Evolutionary conservation across 192 early-diverging fungal species (phyloP), one percentile per base, ranked within the genome.

Genomic region (Gaertneriomyces semiglobifer): DNA sequence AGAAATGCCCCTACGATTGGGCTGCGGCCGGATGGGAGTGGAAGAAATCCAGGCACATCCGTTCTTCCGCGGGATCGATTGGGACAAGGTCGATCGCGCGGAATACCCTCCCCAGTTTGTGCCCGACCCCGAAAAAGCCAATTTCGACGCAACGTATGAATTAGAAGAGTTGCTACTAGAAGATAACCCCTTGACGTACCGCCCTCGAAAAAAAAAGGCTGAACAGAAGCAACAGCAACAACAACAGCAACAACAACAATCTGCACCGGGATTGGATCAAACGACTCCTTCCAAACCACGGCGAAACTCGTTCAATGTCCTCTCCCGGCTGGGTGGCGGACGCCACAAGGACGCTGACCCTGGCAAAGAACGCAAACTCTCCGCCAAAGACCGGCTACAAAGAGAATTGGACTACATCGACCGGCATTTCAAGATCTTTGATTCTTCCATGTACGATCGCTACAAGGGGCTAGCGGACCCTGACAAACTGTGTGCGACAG

Each of bases 121-220:
- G 18, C 86, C 86, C 16, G 79, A 86, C 39, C 43, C 60, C 20
- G 59, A 71, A 45, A 46, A 47, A 19, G 74, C 81, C 20, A 92
- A 92, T 71, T 92, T 91, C 76, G 90, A 92, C 53, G 86, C 90
- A 3, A 88, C 84, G 0, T 85, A 83, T 56, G 90, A 92, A 53
- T 71, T 92, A 2, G 90, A 90, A 65, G 89, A 91, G 59, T 59
- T 88, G 7, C 73, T 87, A 19, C 72, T 86, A 50, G 89, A 91
- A 46, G 88, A 88, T 57, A 81, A 88, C 70, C 89, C 87, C 12
- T 74, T 90, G 61, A 84, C 62, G 60, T 74, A 76, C 75, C 75
- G 57, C 45, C 73, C 65, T 60, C 75, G 76, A 64, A 84, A 73
- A 64, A 79, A 78, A 73, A 79, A 72, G 70, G 70, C 39, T 47